Evolutionary conservation across 495 filamentous ascomycete species (phyloP), one percentile per base, ranked within the genome.

Genomic region (Sporormia fimetaria): DNA sequence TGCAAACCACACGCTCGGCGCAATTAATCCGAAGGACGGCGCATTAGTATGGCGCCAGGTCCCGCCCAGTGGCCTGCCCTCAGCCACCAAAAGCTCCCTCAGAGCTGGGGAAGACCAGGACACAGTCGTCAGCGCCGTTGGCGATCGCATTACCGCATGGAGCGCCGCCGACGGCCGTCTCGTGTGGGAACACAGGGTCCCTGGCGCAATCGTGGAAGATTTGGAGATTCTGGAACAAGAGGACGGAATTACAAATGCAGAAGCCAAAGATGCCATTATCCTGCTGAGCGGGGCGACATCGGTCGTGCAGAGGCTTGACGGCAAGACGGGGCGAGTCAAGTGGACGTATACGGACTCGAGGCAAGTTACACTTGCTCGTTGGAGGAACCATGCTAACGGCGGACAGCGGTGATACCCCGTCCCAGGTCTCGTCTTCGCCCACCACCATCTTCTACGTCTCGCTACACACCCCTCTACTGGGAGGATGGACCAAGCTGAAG

Each of bases 21-120:
- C 90, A 0, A 70, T 95, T 8, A 92, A 95, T 51, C 90, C 90
- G 11, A 80, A 75, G 47, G 83, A 79, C 63, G 90, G 90, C 9
- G 67, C 70, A 6, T 51, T 95, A 14, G 68, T 96, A 6, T 99
- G 90, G 90, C 71, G 90, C 26, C 87, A 94, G 55, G 57, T 74
- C 33, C 60, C 92, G 27, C 59, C 59, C n/a, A 51, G 48, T 2
- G 15, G 21, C 24, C 21, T 24, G 16, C 43, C 43, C 29, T n/a
- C n/a, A n/a, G 23, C 25, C 14, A 50, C 35, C 18, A 40, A 58
- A 14, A 73, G 74, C 21, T 71, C 83, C 32, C 58, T 92, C 40
- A 70, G 83, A 41, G 75, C 81, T 3, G 76, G 72, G 7, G 81
- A 88, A 47, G 81, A 80, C 8, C 73, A 79, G 51, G 71, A 77